Base-by-base conservation (phyloP, 441 rosid genomes). In the Croton setiger region DNA sequence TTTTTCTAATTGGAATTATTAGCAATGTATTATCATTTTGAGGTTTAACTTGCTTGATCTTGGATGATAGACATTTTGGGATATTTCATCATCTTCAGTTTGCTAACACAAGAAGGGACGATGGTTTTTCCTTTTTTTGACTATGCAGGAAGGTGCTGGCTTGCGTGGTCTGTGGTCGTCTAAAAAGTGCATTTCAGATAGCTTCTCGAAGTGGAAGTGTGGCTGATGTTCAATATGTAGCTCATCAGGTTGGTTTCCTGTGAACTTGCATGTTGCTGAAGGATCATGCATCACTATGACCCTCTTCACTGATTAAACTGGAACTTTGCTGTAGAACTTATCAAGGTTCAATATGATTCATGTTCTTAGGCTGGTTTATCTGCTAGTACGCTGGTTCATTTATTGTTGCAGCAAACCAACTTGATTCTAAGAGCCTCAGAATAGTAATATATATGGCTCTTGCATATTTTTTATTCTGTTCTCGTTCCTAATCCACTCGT, bases 221-320 rank as follows among this genome's bases (percentile, higher is more conserved):
- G 74, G 99, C 98, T 74, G 99, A 94, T 80, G 99, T 94, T 71
- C 93, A 94, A 70, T 94, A 90, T 61, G 99, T 94, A 48, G 99
- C 99, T 68, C 99, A 92, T 82, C 99, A 94, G 94, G 94, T 88
- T 61, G 71, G 21, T 53, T 35, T 52, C 63, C 41, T 63, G 35
- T 60, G 52, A 60, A 31, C 41, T 49, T 60, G 39, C 60, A 7
- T 71, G 73, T 68, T 48, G 2, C 23, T 44, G 0, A 18, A 47
- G n/a, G 41, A 72, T 37, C 52, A 27, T 54, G 3, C 53, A 66
- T 56, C 31, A 56, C 45, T 35, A 6, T 17, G 0, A 57, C 23
- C 36, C 31, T 27, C 27, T 67, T 44, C 41, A 4, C 58, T 31
- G 35, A 5, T 10, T 2, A 11, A 47, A 12, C n/a, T 36, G 18